Base-by-base conservation (phyloP, 1,139 yeast species). In the Suhomyces bribrorum region DNA sequence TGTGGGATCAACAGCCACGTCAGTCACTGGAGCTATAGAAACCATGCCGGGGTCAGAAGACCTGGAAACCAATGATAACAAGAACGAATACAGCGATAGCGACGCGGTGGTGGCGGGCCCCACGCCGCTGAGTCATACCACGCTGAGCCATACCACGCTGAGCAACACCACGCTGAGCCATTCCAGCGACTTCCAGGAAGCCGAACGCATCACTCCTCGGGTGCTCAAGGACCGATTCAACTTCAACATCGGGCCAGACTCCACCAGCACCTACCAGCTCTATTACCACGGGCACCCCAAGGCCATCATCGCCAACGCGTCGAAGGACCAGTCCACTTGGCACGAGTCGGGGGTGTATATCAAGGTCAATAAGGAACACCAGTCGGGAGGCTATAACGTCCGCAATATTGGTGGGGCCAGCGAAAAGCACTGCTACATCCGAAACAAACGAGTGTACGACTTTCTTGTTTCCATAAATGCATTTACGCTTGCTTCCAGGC, bases 341-440 rank as follows among this genome's bases (percentile, higher is more conserved):
- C 64, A 59, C 40, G 64, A 59, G 28, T 53, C 62, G 1, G 67
- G 66, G 1, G 61, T 60, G 3, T 57, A 53, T 31, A 53, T 60
- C 22, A 53, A 52, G 15, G 37, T 48, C 14, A 41, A 39, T 14
- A 34, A 37, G n/a, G 43, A 41, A 8, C 44, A 40, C n/a, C 39
- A 41, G 24, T 28, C 28, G 22, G 24, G 38, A 26, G 32, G 48
- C 4, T 47, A 43, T 38, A 50, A 50, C 34, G 39, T 45, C 13
- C 46, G 40, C 23, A 38, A 46, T 20, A 45, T 48, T 24, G 51
- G 48, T 5, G 48, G 46, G 17, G 33, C 34, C 13, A 49, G 47
- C 25, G 44, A 45, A 24, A 47, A 42, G 31, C 45, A 45, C 38
- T 45, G 41, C 40, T 48, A 51, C 36, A 48, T 59, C 16, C 45